Conservation (phyloP, 257 asterid species). For the Nicotiana obtusifolia region DNA sequence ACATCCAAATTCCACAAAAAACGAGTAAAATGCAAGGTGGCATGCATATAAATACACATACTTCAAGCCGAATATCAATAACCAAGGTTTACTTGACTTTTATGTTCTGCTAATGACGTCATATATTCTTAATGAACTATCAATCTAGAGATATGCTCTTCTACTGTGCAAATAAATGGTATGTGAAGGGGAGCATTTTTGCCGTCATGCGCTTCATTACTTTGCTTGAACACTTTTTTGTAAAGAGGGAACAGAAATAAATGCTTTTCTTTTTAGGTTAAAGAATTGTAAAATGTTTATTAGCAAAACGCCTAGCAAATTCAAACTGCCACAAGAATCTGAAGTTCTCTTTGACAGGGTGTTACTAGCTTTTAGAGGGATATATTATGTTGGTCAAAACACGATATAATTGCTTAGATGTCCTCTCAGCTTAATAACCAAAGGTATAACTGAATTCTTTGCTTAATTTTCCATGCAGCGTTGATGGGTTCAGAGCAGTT, state of each 20-base stretch:
- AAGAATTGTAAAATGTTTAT: neutral
- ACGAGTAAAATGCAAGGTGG: too few species aligned
- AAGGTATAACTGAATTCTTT: neutral
- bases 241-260: neutral
- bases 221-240: neutral
- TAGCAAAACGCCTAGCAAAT: neutral
- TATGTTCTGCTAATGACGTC: neutral
- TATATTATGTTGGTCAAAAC: neutral
- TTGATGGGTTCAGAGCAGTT: slow-evolving; percentile 77
- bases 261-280: neutral
- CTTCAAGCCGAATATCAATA: too few species aligned
- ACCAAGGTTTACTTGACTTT: neutral
- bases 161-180: neutral
- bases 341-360: neutral
- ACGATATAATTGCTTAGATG: neutral
- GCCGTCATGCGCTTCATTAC: neutral
- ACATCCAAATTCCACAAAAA: too few species aligned
- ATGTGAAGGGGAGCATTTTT: neutral
- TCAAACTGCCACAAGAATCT: neutral
- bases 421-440: neutral
- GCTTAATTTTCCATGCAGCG: slow-evolving; percentile 32
- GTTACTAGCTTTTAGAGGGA: neutral
- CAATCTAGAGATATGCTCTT: neutral
- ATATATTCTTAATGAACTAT: neutral
- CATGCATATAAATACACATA: too few species aligned